These are phyloP conservation scores for Hymenoscyphus infarciens DNA, from an alignment of 2,329 filamentous ascomycete species.

Conservation along the genomic window DNA sequence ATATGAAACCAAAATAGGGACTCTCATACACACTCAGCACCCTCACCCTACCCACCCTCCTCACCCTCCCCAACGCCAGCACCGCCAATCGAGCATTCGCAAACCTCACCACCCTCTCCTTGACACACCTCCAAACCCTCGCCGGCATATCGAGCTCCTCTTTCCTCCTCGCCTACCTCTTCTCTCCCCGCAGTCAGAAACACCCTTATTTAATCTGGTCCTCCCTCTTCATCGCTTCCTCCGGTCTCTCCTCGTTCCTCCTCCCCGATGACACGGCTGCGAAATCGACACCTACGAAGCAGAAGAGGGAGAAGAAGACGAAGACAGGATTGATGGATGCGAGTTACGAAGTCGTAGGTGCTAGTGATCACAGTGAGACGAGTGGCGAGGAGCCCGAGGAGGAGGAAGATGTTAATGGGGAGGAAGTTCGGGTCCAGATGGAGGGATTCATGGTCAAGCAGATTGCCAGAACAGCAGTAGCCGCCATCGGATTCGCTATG, in stretches of 20 bases:
- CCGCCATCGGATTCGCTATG: conserved; percentile 56
- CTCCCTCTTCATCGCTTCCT: conserved; percentile 59
- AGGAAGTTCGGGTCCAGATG: conserved; percentile 56
- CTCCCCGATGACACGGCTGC: conserved; percentile 8
- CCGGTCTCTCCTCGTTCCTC: conserved; percentile 41
- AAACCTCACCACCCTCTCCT: conserved; percentile 60
- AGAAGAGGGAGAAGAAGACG: conserved; percentile 26
- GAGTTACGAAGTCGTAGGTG: conserved; percentile 65
- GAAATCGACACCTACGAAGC: conserved; percentile 7
- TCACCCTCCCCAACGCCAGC: conserved; percentile 73
- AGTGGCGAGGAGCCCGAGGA: conserved; percentile 47
- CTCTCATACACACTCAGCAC: conserved; percentile 80
- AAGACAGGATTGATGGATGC: conserved; percentile 52
- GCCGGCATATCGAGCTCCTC: conserved; percentile 66
- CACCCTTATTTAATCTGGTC: conserved; percentile 93
- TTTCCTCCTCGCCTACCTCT: conserved; percentile 71
- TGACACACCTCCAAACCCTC: conserved; percentile 63
- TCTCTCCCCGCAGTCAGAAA: conserved; percentile 70
- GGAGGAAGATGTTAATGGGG: conserved; percentile 54
- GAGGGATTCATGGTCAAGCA: conserved; percentile 54
- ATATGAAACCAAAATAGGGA: conserved; percentile 53
- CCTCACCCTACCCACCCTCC: conserved; percentile 74
- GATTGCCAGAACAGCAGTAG: conserved; percentile 50
- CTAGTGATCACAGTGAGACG: conserved; percentile 43
- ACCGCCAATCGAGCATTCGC: conserved; percentile 67